These are phyloP conservation scores for Populus hybrid DNA, from an alignment of 441 rosid species.

Conservation along the genomic window DNA sequence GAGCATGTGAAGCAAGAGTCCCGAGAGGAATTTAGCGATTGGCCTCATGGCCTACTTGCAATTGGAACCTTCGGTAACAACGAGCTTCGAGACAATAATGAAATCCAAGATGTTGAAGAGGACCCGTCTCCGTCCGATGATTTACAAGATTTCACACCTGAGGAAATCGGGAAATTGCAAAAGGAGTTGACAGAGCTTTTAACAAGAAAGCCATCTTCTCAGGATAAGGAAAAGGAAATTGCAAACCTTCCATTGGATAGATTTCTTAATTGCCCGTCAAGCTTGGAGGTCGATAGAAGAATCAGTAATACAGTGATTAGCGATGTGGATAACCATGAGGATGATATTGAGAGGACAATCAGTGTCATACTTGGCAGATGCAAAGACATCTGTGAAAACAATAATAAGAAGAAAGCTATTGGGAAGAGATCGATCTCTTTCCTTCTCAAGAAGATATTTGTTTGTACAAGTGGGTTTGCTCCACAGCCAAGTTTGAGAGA, in stretches of 20 bases:
- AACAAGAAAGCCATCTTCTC: conserved; percentile 47
- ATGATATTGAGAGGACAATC: conserved; percentile 84
- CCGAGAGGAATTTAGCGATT: conserved; percentile 84
- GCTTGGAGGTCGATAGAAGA: conserved; percentile 87
- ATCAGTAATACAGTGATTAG: conserved; percentile 46
- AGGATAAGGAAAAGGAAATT: conserved; percentile 40
- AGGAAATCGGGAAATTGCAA: conserved; percentile 82
- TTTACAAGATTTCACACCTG: conserved; percentile 69
- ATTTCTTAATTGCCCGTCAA: conserved; percentile 94
- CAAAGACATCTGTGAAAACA: conserved; percentile 70
- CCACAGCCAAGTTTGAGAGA: conserved; percentile 78
- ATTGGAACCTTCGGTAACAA: conserved; percentile 89
- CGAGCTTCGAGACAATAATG: conserved; percentile 28
- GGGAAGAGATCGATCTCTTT: conserved; percentile 71
- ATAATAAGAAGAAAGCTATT: conserved; percentile 48
- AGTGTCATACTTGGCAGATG: conserved; percentile 86
- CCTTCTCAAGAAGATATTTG: conserved; percentile 82
- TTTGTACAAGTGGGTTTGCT: conserved; percentile 59
- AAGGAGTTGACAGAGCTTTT: conserved; percentile 78
- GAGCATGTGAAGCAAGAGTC: conserved; percentile 55
- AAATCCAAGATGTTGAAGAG: conserved; percentile 25
- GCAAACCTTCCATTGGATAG: conserved; percentile 80
- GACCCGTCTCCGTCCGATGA: conserved; percentile 38
- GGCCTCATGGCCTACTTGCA: conserved; percentile 86
- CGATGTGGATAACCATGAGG: conserved; percentile 49